phyloP scores from a whole-genome alignment of 2,329 filamentous ascomycete genomes.

The Chaetomiaceae sp. region DNA sequence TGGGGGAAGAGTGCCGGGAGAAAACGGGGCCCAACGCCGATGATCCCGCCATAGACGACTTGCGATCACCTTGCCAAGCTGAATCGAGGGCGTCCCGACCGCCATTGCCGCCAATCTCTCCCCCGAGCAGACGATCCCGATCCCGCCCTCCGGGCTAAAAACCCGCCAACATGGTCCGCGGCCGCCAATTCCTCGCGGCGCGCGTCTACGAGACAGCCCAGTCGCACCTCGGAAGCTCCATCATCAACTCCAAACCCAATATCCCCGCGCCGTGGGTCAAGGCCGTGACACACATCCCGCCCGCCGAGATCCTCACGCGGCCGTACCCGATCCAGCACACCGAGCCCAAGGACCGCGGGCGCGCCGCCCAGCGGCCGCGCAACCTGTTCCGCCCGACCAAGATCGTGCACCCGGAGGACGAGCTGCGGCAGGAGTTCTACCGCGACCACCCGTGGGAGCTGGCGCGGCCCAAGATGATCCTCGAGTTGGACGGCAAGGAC shows the following conservation, averaged over 20 bases:
- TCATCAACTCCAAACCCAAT: slow-evolving; percentile 27
- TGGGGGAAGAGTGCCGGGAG: not conserved
- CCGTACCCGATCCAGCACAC: slow-evolving; percentile 47
- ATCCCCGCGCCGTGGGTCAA: slow-evolving; percentile 46
- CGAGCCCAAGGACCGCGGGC: slow-evolving; percentile 33
- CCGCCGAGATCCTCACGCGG: slow-evolving; percentile 54
- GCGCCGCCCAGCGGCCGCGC: slow-evolving; percentile 57
- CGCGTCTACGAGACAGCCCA: slow-evolving; percentile 42
- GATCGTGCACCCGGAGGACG: slow-evolving; percentile 79
- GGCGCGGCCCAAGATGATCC: slow-evolving; percentile 76
- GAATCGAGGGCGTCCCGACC: not conserved
- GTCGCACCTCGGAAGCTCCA: slow-evolving; percentile 34
- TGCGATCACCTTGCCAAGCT: not conserved
- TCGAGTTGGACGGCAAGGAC: slow-evolving; percentile 85
- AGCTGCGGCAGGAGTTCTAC: slow-evolving; percentile 76
- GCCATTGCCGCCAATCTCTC: not conserved
- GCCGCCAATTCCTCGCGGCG: slow-evolving; percentile 35
- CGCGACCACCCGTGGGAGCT: slow-evolving; percentile 96
- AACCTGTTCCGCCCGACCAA: slow-evolving; percentile 75
- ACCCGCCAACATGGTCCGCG: slow-evolving; percentile 29
- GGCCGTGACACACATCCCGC: slow-evolving; percentile 50
- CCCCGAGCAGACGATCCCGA: not conserved
- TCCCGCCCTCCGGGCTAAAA: not conserved
- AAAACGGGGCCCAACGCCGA: not conserved
- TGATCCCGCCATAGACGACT: not conserved